Conservation (phyloP, 2,329 filamentous ascomycete genomes). For the Clarireedia hainanense region DNA sequence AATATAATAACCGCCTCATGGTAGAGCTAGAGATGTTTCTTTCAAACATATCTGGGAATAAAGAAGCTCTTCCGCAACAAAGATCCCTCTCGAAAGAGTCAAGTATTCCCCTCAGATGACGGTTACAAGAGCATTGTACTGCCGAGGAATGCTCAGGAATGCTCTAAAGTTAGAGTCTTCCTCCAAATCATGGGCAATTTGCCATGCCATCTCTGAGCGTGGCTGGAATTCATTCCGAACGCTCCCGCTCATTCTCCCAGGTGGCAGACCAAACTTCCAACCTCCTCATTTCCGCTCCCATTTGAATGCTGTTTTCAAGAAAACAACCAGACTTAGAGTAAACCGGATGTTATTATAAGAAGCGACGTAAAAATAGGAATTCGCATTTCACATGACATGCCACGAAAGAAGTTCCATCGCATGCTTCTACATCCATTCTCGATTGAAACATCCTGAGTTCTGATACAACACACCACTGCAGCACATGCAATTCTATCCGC, state of each 20-base stretch:
- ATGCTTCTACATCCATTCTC: too few relatives aligned
- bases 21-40: neutral
- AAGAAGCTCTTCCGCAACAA: neutral
- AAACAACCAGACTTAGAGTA: too few relatives aligned
- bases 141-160: neutral
- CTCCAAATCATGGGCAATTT: neutral
- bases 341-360: too few relatives aligned
- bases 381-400: neutral
- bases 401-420: too few relatives aligned
- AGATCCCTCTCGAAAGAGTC: neutral
- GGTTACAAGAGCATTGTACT: neutral
- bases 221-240: neutral
- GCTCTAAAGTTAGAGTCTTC: neutral
- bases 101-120: neutral
- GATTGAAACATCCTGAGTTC: too few relatives aligned
- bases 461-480: too few relatives aligned
- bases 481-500: neutral
- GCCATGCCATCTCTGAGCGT: too few relatives aligned
- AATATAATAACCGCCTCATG: constrained; percentile 1
- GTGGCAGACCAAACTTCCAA: neutral
- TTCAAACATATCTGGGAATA: neutral
- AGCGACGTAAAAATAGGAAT: neutral
- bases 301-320: too few relatives aligned
- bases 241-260: neutral
- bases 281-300: neutral